These are phyloP conservation scores for Corylus avellana DNA, from an alignment of 306 rosid genomes.

Conservation along the genomic window DNA sequence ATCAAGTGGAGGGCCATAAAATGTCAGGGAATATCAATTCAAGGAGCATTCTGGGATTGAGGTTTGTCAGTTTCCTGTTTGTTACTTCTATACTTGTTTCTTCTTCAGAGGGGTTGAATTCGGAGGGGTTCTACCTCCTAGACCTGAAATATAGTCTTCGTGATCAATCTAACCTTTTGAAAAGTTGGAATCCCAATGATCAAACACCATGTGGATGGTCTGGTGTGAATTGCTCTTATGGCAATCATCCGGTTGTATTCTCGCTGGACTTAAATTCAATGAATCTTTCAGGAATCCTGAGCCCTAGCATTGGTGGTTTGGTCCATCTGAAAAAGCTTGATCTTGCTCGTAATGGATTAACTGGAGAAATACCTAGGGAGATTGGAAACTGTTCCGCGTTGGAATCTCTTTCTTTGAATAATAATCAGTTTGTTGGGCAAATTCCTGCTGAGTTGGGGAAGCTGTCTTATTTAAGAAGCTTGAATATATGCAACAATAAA, in stretches of 20 bases:
- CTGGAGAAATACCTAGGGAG: conserved; percentile 69
- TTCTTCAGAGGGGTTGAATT: conserved; percentile 67
- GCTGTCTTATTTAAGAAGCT: conserved; percentile 51
- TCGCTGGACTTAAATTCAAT: conserved; percentile 56
- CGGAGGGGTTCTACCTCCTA: conserved; percentile 66
- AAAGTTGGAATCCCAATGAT: conserved; percentile 68
- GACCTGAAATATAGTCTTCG: conserved; percentile 60
- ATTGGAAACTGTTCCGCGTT: conserved; percentile 67
- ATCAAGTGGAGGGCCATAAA: conserved; percentile 30
- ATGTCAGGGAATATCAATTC: conserved; percentile 52
- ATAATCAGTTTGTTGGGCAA: conserved; percentile 63
- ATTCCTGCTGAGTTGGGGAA: conserved; percentile 73
- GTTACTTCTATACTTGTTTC: conserved; percentile 43
- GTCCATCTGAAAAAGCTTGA: conserved; percentile 57
- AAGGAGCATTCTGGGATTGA: conserved; percentile 37
- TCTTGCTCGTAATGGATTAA: conserved; percentile 55
- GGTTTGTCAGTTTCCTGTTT: conserved; percentile 48
- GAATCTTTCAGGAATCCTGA: conserved; percentile 72
- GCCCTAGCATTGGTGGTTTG: conserved; percentile 57
- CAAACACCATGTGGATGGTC: conserved; percentile 79
- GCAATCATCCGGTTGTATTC: conserved; percentile 46
- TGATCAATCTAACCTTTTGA: conserved; percentile 43
- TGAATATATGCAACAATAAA: conserved; percentile 80
- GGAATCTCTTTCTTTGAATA: conserved; percentile 57
- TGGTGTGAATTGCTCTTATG: conserved; percentile 66